A percentile compares a stretch with the other conserved stretches of the same genome.
phyloP scores from a whole-genome alignment of 2,329 filamentous ascomycete genomes.

The Ascochyta fabae region DNA sequence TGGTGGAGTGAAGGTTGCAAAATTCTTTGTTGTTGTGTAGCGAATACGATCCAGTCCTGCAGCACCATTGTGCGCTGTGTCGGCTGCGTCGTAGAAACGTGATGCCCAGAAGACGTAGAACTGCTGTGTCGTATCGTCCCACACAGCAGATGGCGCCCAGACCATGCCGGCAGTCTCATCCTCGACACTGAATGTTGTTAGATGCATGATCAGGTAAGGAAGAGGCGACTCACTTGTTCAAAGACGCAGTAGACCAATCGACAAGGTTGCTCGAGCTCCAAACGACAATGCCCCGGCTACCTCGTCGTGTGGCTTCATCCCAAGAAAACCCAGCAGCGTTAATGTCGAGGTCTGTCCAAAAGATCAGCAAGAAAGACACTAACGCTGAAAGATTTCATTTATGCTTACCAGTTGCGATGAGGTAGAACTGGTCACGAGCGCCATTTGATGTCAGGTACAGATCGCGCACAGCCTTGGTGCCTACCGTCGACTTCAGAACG shows the following conservation, averaged over 20 bases:
- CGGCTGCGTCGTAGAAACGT: conserved; percentile 23
- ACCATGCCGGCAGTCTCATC: conserved; percentile 19
- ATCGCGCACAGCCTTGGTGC: conserved; percentile 20
- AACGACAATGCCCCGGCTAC: conserved; percentile 16
- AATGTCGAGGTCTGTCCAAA: background rate
- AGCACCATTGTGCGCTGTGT: conserved; percentile 12
- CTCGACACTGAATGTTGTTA: conserved; percentile 11
- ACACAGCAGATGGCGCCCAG: conserved; percentile 14
- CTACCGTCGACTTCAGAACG: conserved; percentile 17
- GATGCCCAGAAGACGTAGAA: conserved; percentile 1
- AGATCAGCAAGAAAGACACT: background rate
- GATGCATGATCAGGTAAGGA: background rate
- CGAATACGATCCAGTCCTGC: conserved; percentile 15
- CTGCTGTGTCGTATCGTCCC: conserved; percentile 2
- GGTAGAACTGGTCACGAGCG: conserved; percentile 12
- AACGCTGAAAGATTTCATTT: background rate
- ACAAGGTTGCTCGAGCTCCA: conserved; percentile 18
- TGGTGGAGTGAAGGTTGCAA: conserved; percentile 14
- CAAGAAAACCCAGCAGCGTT: conserved; percentile 13
- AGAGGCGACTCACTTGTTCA: conserved; percentile 6
- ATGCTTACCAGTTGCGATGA: conserved; percentile 13
- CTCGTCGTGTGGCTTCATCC: conserved; percentile 16
- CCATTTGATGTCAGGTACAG: conserved; percentile 15
- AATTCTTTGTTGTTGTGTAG: conserved; percentile 20
- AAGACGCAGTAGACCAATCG: conserved; percentile 15